Percentiles rank a stretch among this genome's conserved stretches.
Conservation (phyloP, 106 monocot species). For the Dioscorea alata region DNA sequence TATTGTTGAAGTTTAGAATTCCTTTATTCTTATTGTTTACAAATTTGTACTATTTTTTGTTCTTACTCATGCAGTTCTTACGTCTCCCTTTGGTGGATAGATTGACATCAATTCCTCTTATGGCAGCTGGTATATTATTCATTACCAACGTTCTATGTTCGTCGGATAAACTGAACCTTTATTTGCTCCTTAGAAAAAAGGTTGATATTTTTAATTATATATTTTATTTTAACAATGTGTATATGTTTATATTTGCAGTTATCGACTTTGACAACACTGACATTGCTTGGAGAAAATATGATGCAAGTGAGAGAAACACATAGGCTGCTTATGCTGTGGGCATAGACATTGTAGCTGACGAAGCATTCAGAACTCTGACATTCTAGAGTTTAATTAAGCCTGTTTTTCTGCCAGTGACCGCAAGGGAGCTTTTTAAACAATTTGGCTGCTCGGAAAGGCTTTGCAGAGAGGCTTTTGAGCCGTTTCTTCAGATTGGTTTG, state of each 20-base stretch:
- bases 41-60: not conserved
- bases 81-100: slow-evolving; percentile 51
- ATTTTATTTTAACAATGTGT: not conserved
- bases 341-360: slow-evolving; percentile 10
- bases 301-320: slow-evolving; percentile 57
- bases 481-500: slow-evolving; percentile 58
- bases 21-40: not conserved
- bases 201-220: not conserved
- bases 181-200: not conserved
- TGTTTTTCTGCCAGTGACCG: slow-evolving; percentile 55
- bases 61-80: slow-evolving; percentile 28
- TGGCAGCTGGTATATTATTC: slow-evolving; percentile 45
- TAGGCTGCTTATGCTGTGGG: slow-evolving; percentile 8
- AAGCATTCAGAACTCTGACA: slow-evolving; percentile 3
- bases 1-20: not conserved
- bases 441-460: slow-evolving; percentile 69
- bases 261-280: slow-evolving; percentile 83
- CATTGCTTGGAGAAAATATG: slow-evolving; percentile 71
- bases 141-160: not conserved
- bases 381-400: slow-evolving; percentile 13
- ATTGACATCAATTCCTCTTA: slow-evolving; percentile 55
- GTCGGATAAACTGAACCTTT: not conserved
- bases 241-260: slow-evolving; percentile 28
- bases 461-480: slow-evolving; percentile 41
- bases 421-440: slow-evolving; percentile 61